Base-by-base conservation (phyloP, 179 eudicot genomes). In the Heliamphora pulchella region DNA sequence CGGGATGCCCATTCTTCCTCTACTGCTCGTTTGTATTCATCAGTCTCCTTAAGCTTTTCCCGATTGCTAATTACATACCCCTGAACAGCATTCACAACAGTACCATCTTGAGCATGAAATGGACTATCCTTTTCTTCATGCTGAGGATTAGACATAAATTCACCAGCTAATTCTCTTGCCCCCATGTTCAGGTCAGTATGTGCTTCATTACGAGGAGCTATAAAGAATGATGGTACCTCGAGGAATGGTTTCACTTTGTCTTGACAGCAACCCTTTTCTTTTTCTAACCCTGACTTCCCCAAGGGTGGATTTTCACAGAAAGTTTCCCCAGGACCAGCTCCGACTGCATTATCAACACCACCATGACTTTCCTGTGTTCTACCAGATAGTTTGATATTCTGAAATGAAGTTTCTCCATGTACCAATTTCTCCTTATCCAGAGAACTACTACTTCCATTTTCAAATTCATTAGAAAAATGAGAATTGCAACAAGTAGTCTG, bases 1-100 rank as follows among this genome's bases (percentile, higher is more conserved):
- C 98, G 87, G 54, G 94, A 81, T 83, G 87, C 93, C 93, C 76
- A 86, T 80, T 94, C 98, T 91, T 90, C 91, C 86, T 92, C 97
- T 86, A 85, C 70, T 65, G 97, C 98, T 77, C 85, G 91, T 78
- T 90, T 91, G 82, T 92, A 95, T 84, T 86, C 98, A 81, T 88
- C 96, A 15, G 97, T 95, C 89, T 95, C 96, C 88, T 95, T 95
- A 3, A 86, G 86, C 88, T 86, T 93, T 84, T 95, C 93, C 50
- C 98, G 85, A 51, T 91, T 87, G 64, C 48, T 84, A 80, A 94
- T 84, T n/a, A 93, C 39, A 78, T 80, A 82, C 75, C 48, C 78
- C 68, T 82, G 82, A 59, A 11, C 83, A 57, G 71, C 8, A 58
- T 41, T n/a, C 14, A 50, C 55, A 72, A 54, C 70, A 67, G 66